Evolutionary conservation across 2,329 filamentous ascomycete genomes (phyloP).

Genomic region (Dactylellina haptotyla): DNA sequence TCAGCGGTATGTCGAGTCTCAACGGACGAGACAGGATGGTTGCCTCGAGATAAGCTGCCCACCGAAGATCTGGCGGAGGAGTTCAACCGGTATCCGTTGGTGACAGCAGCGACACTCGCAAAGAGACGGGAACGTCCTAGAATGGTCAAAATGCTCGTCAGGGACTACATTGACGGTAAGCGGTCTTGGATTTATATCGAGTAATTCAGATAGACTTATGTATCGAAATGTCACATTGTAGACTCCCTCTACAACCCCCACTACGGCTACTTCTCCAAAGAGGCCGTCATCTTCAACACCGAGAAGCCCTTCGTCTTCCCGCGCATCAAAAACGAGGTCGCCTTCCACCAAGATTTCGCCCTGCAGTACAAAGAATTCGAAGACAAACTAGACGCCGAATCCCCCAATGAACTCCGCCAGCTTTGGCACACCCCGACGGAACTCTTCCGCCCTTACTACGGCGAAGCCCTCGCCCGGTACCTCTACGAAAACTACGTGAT

Average conservation of each 20-base stretch:
- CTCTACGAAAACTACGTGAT: constrained; percentile 96
- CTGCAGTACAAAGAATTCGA: constrained; percentile 89
- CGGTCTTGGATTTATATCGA: constrained; percentile 28
- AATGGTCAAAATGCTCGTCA: constrained; percentile 93
- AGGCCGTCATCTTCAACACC: constrained; percentile 93
- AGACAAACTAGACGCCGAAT: constrained; percentile 79
- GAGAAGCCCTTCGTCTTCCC: constrained; percentile 92
- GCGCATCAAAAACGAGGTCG: constrained; percentile 80
- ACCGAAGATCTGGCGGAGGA: constrained; percentile 81
- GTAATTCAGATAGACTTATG: not conserved
- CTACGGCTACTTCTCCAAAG: constrained; percentile 96
- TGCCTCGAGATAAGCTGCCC: constrained; percentile 74
- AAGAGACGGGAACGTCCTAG: constrained; percentile 78
- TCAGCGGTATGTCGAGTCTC: constrained; percentile 59
- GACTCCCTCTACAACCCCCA: constrained; percentile 93
- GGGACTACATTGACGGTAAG: constrained; percentile 94
- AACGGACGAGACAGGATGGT: constrained; percentile 76
- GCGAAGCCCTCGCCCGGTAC: constrained; percentile 95
- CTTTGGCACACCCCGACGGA: constrained; percentile 99
- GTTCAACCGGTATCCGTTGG: constrained; percentile 81
- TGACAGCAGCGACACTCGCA: constrained; percentile 83
- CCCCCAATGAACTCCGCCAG: constrained; percentile 79
- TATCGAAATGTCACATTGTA: constrained; percentile 60
- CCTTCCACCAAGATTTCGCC: constrained; percentile 81
- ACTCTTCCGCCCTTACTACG: constrained; percentile 95